Evolutionary conservation across 2,329 filamentous ascomycete species (phyloP).

Genomic region (Venturia aucupariae): DNA sequence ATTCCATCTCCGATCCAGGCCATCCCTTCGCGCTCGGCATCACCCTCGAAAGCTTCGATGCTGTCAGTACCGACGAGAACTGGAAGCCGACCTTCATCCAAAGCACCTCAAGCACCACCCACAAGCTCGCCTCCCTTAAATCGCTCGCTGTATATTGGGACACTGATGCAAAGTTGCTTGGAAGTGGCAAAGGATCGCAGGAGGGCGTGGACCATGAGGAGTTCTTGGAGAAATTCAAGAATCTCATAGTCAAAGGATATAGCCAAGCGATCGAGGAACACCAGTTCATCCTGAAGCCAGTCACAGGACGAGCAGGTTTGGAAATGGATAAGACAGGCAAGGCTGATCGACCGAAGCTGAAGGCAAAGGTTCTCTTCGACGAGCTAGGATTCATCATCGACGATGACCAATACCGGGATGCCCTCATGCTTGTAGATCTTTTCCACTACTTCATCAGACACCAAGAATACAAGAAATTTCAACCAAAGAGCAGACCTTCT

Average conservation of each 20-base stretch:
- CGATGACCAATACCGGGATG: constrained; percentile 94
- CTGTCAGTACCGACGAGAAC: constrained; percentile 86
- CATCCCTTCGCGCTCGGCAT: constrained; percentile 91
- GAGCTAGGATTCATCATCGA: constrained; percentile 97
- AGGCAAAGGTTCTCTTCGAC: constrained; percentile 85
- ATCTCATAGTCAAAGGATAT: constrained; percentile 67
- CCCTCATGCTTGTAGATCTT: constrained; percentile 93
- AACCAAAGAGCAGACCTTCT: constrained; percentile 76
- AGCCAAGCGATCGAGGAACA: constrained; percentile 50
- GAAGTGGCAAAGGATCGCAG: constrained; percentile 66
- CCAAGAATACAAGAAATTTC: constrained; percentile 89
- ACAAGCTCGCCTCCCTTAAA: constrained; percentile 87
- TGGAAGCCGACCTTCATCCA: constrained; percentile 97
- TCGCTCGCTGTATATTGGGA: constrained; percentile 97
- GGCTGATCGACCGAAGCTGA: constrained; percentile 70
- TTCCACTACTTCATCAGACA: constrained; percentile 98
- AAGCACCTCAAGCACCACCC: constrained; percentile 69
- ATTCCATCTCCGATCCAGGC: constrained; percentile 87
- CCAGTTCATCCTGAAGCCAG: constrained; percentile 92
- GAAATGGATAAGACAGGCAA: constrained; percentile 91
- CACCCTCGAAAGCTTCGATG: constrained; percentile 92
- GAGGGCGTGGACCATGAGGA: constrained; percentile 62
- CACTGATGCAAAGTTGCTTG: constrained; percentile 78
- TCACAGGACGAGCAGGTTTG: constrained; percentile 88
- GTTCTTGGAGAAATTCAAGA: constrained; percentile 66